These are phyloP conservation scores for Boletus reticulatus DNA, from an alignment of 768 basidiomycete genomes.

Conservation along the genomic window DNA sequence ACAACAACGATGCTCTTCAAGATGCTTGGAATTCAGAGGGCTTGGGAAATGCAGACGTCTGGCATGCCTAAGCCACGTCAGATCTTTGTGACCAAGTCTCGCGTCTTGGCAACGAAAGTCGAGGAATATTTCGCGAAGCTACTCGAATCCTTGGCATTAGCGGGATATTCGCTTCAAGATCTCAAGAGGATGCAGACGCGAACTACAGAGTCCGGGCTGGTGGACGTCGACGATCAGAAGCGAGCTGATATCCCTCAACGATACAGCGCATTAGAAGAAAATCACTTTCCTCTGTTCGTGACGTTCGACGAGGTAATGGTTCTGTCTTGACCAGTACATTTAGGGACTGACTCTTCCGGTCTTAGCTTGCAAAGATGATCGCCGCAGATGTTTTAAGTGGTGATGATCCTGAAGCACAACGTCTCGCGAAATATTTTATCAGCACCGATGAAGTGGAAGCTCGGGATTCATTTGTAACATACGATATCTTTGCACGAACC, in stretches of 20 bases:
- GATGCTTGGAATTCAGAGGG: slow-evolving; percentile 66
- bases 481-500: slow-evolving; percentile 41
- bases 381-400: slow-evolving; percentile 20
- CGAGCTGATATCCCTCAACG: slow-evolving; percentile 35
- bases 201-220: slow-evolving; percentile 25
- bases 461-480: slow-evolving; percentile 38
- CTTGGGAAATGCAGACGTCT: slow-evolving; percentile 37
- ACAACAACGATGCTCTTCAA: slow-evolving; percentile 78
- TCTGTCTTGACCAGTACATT: background rate
- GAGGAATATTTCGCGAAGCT: slow-evolving; percentile 61
- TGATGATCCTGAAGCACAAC: slow-evolving; percentile 1
- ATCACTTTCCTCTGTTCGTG: slow-evolving; percentile 68
- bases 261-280: slow-evolving; percentile 55
- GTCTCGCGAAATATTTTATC: slow-evolving; percentile 14
- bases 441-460: slow-evolving; percentile 11
- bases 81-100: slow-evolving; percentile 71
- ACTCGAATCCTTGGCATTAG: slow-evolving; percentile 40
- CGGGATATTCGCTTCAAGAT: slow-evolving; percentile 36
- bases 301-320: slow-evolving; percentile 58
- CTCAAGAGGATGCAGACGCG: slow-evolving; percentile 30
- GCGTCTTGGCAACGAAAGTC: slow-evolving; percentile 65
- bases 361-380: slow-evolving; percentile 27
- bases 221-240: slow-evolving; percentile 35
- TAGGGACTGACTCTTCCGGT: background rate
- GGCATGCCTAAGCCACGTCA: slow-evolving; percentile 54